Evolutionary conservation across 208 protist genomes (phyloP), one percentile per base, ranked within the genome.

Genomic region (Leishmania arabica): DNA sequence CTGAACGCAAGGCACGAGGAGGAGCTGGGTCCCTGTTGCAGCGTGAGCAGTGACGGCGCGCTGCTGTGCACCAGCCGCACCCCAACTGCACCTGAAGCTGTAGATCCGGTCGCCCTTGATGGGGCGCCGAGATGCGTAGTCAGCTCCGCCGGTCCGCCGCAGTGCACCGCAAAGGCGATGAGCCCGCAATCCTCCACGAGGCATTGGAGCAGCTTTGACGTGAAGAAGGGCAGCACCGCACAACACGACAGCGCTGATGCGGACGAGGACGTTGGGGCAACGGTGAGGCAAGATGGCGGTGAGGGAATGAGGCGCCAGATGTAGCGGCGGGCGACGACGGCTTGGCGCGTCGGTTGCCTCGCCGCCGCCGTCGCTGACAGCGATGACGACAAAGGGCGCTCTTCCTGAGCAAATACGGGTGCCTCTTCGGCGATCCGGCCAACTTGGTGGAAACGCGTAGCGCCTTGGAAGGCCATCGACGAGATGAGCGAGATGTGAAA

Each of bases 1-100:
- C 89, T 96, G 84, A 91, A 94, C 65, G 84, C 83, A 15, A 77
- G 49, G 79, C 88, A 91, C 66, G 83, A 80, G 31, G 75, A 82
- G 27, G 88, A 85, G 76, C 84, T 88, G 21, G 77, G 56, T 15
- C 84, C 84, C 27, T 82, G 84, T 24, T 69, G 78, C 47, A 78
- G n/a, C 27, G 76, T 51, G 51, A 83, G 45, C 31, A 66, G 53
- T 47, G 80, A 71, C 69, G 72, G 65, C 58, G 74, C 68, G 31
- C 69, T 42, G 79, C 88, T 65, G 62, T 81, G 66, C 80, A 84
- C 83, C 64, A 86, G 87, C 24, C 82, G 81, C 37, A 91, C 77
- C 17, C 88, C 89, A 37, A 56, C 72, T 8, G 56, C 71, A 24
- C 66, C 69, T 31, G 45, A 56, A 21, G 47, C 21, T 15, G 73